These are phyloP conservation scores for Tulasnella sp. DNA, from an alignment of 768 basidiomycete genomes.

Conservation along the genomic window DNA sequence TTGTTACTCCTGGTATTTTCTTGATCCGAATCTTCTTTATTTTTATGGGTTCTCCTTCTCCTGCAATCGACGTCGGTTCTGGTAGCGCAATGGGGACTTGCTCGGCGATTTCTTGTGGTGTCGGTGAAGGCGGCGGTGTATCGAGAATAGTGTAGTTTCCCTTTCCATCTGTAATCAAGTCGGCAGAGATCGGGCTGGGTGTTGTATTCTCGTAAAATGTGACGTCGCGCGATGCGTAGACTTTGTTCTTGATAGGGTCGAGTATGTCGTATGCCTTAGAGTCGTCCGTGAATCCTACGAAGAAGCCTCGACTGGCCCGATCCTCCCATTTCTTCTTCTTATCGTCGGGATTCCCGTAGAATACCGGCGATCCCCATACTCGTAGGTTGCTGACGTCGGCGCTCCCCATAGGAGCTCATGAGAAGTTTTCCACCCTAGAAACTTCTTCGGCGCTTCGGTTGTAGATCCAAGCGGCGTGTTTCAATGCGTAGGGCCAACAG, in stretches of 20 bases:
- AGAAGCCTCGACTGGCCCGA: slow-evolving; percentile 17
- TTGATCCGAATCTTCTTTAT: background rate
- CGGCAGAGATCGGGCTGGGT: background rate
- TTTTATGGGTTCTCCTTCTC: background rate
- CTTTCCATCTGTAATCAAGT: background rate
- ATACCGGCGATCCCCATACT: slow-evolving; percentile 21
- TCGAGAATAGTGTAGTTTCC: background rate
- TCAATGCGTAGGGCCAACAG: slow-evolving; percentile 19
- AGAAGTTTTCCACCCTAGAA: slow-evolving; percentile 12
- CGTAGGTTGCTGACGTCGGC: slow-evolving; percentile 20
- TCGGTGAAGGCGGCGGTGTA: background rate
- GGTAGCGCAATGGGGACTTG: too few relatives aligned
- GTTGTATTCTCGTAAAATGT: slow-evolving; percentile 17
- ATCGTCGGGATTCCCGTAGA: slow-evolving; percentile 16
- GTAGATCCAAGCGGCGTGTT: slow-evolving; percentile 17
- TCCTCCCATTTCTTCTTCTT: slow-evolving; percentile 20
- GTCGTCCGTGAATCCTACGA: slow-evolving; percentile 20
- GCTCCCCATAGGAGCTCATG: slow-evolving; percentile 16
- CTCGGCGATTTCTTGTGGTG: too few relatives aligned
- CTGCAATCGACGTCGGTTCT: background rate
- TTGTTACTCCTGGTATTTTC: background rate
- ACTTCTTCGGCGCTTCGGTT: slow-evolving; percentile 15
- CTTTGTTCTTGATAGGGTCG: slow-evolving; percentile 11
- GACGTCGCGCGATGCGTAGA: slow-evolving; percentile 18
- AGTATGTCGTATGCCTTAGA: slow-evolving; percentile 22